Base-by-base conservation (phyloP, 768 basidiomycete species). In the Trametes coccinea region DNA sequence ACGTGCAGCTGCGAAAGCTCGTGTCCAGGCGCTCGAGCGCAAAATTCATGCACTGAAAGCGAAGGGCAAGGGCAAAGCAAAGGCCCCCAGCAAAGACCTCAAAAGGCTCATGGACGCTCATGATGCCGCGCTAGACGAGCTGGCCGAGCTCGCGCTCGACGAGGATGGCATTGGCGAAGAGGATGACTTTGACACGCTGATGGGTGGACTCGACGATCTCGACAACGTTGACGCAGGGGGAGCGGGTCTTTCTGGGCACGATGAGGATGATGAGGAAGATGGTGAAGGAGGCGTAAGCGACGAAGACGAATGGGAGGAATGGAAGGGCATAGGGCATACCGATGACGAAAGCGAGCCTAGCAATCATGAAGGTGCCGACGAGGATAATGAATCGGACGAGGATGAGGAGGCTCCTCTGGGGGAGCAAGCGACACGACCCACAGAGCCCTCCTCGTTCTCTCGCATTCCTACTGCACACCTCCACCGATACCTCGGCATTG, bases 371-470 rank as follows among this genome's bases (percentile, higher is more conserved):
- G 50, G 39, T 9, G 63, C 17, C 5, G 31, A 44, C 33, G 57
- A 46, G 9, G 53, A 62, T 4, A 58, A 53, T 14, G 65, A 62
- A 2, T 54, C 56, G 10, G 53, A 44, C 13, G 64, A 58, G 22
- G 65, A 54, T 2, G 60, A 50, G 1, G 59, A 29, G 22, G 43
- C 6, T 30, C n/a, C 34, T 44, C 43, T 56, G 27, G 61, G 34
- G 57, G 51, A 27, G 47, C 49, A 30, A 44, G 54, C 46, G 22
- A 31, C 59, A 30, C 60, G 56, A 10, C 48, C 49, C n/a, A 53
- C 46, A 8, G 71, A 73, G 47, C 71, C 72, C 7, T 63, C 69
- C 0, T 73, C 72, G 0, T 73, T 73, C 64, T 73, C 72, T 9
- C 70, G 72, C 45, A 71, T 73, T 43, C 68, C 72, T 0, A 69